phyloP scores from a whole-genome alignment of 495 filamentous ascomycete genomes.

The Chaetomium cochliodes region DNA sequence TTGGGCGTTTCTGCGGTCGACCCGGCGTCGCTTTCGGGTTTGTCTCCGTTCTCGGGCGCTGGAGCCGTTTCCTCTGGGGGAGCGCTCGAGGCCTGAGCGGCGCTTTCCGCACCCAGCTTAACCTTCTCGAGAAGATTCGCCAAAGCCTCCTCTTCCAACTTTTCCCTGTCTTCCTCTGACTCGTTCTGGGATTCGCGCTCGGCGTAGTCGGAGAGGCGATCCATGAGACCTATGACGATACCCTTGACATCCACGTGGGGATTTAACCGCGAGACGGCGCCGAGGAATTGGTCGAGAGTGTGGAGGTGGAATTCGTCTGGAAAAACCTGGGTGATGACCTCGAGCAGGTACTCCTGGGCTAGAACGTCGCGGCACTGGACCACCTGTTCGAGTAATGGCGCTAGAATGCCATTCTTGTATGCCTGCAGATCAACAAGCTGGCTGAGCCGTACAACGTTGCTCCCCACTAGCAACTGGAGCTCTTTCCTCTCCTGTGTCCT shows the following conservation, averaged over 20 bases:
- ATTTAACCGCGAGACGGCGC: slow-evolving; percentile 85
- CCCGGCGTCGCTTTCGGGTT: slow-evolving; percentile 23
- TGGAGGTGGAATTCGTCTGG: slow-evolving; percentile 98
- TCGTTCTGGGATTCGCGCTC: slow-evolving; percentile 78
- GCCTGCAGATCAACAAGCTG: slow-evolving; percentile 91
- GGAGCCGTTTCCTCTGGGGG: slow-evolving; percentile 19
- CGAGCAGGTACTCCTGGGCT: slow-evolving; percentile 94
- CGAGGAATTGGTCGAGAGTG: slow-evolving; percentile 89
- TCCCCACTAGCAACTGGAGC: slow-evolving; percentile 90
- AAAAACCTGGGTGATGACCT: slow-evolving; percentile 98
- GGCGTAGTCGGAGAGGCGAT: slow-evolving; percentile 88
- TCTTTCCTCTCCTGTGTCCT: slow-evolving; percentile 93
- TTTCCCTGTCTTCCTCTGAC: slow-evolving; percentile 64
- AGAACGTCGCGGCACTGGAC: slow-evolving; percentile 96
- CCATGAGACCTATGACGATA: slow-evolving; percentile 97
- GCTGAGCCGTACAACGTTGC: slow-evolving; percentile 90
- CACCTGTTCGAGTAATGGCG: slow-evolving; percentile 89
- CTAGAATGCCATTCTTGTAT: slow-evolving; percentile 88
- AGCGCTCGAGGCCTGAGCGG: slow-evolving; percentile 27
- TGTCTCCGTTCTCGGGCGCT: slow-evolving; percentile 23
- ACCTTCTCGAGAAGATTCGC: slow-evolving; percentile 72
- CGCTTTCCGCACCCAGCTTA: slow-evolving; percentile 61
- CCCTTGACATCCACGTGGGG: slow-evolving; percentile 96
- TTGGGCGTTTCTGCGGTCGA: slow-evolving; percentile 26
- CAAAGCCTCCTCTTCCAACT: slow-evolving; percentile 82